Conservation (phyloP, 495 filamentous ascomycete species). For the Sporormia fimetaria region DNA sequence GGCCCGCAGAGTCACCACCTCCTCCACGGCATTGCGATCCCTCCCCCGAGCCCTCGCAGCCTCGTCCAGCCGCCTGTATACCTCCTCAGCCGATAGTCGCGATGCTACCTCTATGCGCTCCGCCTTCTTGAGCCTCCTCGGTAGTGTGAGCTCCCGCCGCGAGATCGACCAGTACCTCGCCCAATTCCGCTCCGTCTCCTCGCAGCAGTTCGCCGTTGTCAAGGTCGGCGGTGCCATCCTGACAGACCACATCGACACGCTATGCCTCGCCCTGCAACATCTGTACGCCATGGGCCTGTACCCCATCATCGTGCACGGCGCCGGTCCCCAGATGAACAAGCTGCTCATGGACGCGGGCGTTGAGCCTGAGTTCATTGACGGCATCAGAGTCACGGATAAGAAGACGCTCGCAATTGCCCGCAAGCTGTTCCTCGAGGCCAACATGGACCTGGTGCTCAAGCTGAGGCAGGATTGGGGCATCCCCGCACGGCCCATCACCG, state of each 20-base stretch:
- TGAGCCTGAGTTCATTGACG: slow-evolving; percentile 92
- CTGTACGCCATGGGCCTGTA: slow-evolving; percentile 92
- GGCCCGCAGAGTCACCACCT: slow-evolving; percentile 21
- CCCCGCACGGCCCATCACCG: slow-evolving; percentile 80
- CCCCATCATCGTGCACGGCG: slow-evolving; percentile 93
- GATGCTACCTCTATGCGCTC: slow-evolving; percentile 49
- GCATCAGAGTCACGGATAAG: slow-evolving; percentile 89
- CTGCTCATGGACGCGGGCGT: slow-evolving; percentile 85
- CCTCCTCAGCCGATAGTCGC: slow-evolving; percentile 17
- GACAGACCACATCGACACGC: slow-evolving; percentile 82
- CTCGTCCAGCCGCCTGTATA: slow-evolving; percentile 14
- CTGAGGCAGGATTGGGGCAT: slow-evolving; percentile 78
- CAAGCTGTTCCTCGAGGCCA: slow-evolving; percentile 89
- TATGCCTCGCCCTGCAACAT: slow-evolving; percentile 81
- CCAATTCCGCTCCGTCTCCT: slow-evolving; percentile 93
- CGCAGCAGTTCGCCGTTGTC: slow-evolving; percentile 96
- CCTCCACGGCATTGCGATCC: slow-evolving; percentile 11
- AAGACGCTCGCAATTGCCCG: slow-evolving; percentile 87
- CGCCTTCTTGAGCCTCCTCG: slow-evolving; percentile 86
- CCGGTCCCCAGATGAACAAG: slow-evolving; percentile 91
- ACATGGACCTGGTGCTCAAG: slow-evolving; percentile 86
- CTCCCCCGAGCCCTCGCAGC: slow-evolving; percentile 17
- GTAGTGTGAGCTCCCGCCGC: slow-evolving; percentile 91
- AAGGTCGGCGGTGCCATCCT: slow-evolving; percentile 97
- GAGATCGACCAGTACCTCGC: slow-evolving; percentile 98